phyloP scores from a whole-genome alignment of 129 eudicot species.

The Dittrichia graveolens region DNA sequence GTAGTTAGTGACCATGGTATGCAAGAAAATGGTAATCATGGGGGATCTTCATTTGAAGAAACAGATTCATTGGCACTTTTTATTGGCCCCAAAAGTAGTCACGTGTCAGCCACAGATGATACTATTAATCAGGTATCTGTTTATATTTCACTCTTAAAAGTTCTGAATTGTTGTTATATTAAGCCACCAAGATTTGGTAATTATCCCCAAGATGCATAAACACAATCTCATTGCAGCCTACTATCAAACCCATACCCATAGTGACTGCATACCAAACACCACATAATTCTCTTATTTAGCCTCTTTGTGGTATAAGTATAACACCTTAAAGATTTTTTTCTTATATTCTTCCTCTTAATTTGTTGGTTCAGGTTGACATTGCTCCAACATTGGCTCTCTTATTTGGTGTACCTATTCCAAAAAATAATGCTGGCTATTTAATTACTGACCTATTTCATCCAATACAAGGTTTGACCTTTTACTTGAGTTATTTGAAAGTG shows the following conservation, averaged over 20 bases:
- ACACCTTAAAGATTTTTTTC: neutral
- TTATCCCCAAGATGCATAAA: neutral
- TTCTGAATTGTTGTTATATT: constrained; percentile 6
- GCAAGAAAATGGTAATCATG: constrained; percentile 92
- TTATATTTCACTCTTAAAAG: constrained; percentile 1
- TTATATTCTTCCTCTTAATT: constrained; percentile 15
- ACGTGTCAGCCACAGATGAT: constrained; percentile 38
- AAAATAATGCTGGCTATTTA: constrained; percentile 71
- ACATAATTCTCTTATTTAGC: too few relatives aligned
- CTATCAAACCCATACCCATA: neutral
- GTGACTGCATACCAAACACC: neutral
- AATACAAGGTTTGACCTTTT: constrained; percentile 56
- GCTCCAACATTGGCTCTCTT: constrained; percentile 86
- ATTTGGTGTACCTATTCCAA: constrained; percentile 94
- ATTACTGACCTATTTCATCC: constrained; percentile 56
- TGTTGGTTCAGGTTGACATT: constrained; percentile 69
- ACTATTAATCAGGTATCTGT: constrained; percentile 67
- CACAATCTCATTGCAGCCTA: too few relatives aligned
- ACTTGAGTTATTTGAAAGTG: constrained; percentile 11
- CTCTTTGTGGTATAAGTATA: neutral
- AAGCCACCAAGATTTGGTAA: neutral
- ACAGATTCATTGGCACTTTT: constrained; percentile 86
- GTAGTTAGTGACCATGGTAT: constrained; percentile 97
- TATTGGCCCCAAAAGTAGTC: constrained; percentile 48
- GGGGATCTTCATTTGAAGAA: constrained; percentile 94